Evolutionary conservation across 2,329 filamentous ascomycete genomes (phyloP), one percentile per base, ranked within the genome.

Genomic region (Aspergillus sp.): DNA sequence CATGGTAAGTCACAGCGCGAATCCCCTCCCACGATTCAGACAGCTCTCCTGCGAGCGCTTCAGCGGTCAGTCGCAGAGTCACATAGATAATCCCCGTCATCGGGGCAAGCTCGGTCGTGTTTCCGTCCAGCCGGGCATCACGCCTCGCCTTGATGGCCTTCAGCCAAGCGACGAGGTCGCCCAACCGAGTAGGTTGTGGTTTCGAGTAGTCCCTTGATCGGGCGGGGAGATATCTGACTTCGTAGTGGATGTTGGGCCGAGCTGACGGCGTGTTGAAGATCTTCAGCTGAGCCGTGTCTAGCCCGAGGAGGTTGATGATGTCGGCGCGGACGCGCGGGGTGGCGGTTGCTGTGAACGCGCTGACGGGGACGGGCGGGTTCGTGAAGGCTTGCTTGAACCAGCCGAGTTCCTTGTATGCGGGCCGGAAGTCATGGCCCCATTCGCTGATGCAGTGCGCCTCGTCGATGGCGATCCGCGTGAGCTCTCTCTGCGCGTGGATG

Each of bases 371-470:
- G 51, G 88, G 82, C 0, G 91, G 89, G 59, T 94, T 91, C 5
- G 60, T 66, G 13, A 77, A 63, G 45, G 84, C 80, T 60, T 89
- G 87, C 43, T 61, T 69, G 76, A 97, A 94, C 85, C 90, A 96
- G 2, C 83, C 86, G 6, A 97, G 80, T 17, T 87, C 83, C 66
- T 94, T 91, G 73, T 96, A 97, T 52, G 91, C 89, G 33, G 87
- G 89, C n/a, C 93, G 87, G 68, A 97, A 97, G 70, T 97, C 93
- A 69, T 97, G 92, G 1, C 93, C 93, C 93, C 93, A 96, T 84
- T 96, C 92, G 20, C 90, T 95, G 61, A 97, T 95, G 70, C 93
- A 97, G 70, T 97, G 93, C 2, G 93, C 93, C 74, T 97, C 93
- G 65, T 97, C 93, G 52, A 97, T 86, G 45, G 89, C 93, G 57